Conservation (phyloP, 352 stramenopile genomes). For the Halophytophthora batemanensis region DNA sequence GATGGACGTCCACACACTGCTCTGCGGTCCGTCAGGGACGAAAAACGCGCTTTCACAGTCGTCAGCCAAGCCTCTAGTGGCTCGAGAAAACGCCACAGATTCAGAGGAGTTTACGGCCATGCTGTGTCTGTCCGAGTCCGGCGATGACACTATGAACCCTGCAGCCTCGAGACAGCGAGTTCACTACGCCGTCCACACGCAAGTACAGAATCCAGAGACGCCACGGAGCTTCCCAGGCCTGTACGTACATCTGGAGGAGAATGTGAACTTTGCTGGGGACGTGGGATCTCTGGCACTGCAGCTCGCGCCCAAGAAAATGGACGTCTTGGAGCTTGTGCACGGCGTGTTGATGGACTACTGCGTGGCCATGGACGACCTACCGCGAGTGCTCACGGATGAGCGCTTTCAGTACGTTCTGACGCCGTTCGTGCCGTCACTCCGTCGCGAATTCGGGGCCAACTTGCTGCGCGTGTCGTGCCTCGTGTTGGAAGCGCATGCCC, state of each 20-base stretch:
- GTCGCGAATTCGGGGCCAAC: constrained; percentile 16
- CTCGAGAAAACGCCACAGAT: too few relatives aligned
- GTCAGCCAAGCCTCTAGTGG: too few relatives aligned
- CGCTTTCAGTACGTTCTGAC: constrained; percentile 34
- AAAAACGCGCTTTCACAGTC: not conserved
- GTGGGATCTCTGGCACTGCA: constrained; percentile 19
- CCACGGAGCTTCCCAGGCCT: constrained; percentile 10
- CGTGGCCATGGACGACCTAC: constrained; percentile 35
- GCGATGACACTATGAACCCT: not conserved
- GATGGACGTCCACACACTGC: constrained; percentile 21
- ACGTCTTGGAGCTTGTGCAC: constrained; percentile 45
- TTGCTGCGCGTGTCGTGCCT: constrained; percentile 29
- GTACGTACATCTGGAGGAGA: constrained; percentile 22
- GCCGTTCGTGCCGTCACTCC: constrained; percentile 31
- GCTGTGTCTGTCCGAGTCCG: constrained; percentile 2
- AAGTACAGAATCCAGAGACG: not conserved
- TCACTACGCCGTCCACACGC: constrained; percentile 3
- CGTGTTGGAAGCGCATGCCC: constrained; percentile 19
- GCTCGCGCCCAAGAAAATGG: constrained; percentile 25
- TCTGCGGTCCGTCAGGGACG: constrained; percentile 24
- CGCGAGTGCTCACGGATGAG: constrained; percentile 26
- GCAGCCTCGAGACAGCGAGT: constrained; percentile 2
- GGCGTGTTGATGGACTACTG: constrained; percentile 42
- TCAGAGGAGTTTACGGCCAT: too few relatives aligned
- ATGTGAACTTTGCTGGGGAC: constrained; percentile 21